phyloP scores from a whole-genome alignment of 192 early-diverging fungal genomes.

The Backusella macrospora region DNA sequence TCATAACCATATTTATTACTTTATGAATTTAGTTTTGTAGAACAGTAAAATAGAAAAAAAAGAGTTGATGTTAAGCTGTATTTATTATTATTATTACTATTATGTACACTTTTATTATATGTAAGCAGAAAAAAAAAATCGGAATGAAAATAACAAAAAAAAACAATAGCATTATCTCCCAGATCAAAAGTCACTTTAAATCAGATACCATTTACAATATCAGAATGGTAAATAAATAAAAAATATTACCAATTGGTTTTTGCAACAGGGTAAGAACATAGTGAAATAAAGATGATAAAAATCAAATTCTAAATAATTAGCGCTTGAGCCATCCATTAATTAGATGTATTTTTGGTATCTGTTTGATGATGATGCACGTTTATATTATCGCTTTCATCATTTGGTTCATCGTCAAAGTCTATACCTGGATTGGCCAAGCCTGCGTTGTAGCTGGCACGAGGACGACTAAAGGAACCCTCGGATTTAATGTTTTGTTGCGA shows the following conservation, averaged over 20 bases:
- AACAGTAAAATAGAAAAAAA: not conserved
- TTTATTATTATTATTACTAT: not conserved
- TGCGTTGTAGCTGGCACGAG: constrained; percentile 8
- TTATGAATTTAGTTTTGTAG: not conserved
- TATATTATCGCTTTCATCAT: not conserved
- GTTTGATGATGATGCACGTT: constrained; percentile 1
- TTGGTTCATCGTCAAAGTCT: not conserved
- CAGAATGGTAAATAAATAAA: not conserved
- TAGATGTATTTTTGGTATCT: constrained; percentile 5
- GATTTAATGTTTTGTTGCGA: not conserved
- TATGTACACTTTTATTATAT: constrained; percentile 14
- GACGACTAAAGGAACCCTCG: not conserved
- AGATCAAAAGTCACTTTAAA: constrained; percentile 12
- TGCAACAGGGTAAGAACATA: not conserved
- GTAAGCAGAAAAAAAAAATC: not conserved
- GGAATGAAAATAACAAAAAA: not conserved
- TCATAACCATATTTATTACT: not conserved
- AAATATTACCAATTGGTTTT: not conserved
- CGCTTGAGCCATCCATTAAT: constrained; percentile 1
- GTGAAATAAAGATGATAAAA: not conserved
- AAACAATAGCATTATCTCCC: not conserved
- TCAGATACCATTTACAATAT: constrained; percentile 5
- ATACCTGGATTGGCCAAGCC: not conserved
- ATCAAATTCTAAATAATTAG: not conserved
- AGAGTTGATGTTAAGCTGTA: not conserved